Evolutionary conservation across 2,329 filamentous ascomycete species (phyloP), one percentile per base, ranked within the genome.

Genomic region (Ophiocordyceps camponoti-saundersi): DNA sequence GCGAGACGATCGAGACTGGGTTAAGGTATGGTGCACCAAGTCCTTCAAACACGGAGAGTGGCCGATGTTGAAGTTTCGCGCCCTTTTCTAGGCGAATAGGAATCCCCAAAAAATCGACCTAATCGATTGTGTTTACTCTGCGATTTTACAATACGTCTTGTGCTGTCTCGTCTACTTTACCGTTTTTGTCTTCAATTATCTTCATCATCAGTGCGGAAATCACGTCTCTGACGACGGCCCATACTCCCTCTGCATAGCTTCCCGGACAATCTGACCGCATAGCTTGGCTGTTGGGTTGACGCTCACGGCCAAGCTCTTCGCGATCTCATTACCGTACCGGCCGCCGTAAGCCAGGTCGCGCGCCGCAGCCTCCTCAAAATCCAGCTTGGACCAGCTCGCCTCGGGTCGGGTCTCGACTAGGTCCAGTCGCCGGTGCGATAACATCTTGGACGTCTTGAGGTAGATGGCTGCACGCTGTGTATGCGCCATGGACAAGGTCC

Each of bases 391-490:
- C 77, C 74, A 81, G 0, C 48, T 53, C 2, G 60, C 58, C 56
- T 79, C 74, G 39, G 57, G 59, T 40, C 72, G 64, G 6, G 46
- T 48, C 12, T 53, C 58, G 10, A 62, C 62, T 4, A 73, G 55
- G 26, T 66, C 61, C 23, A 72, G 48, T 23, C 56, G 56, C n/a
- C 61, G 61, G 43, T 56, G 50, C 7, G 54, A 46, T 39, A 68
- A 51, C 45, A 73, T 56, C 54, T 77, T 81, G 48, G 73, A 68
- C 1, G 77, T 78, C 52, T 68, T 67, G 51, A 79, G 71, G 53
- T 80, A 80, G 34, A 83, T 63, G 32, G 77, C 77, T 3, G 75
- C 83, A 44, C 82, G 72, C 59, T 89, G 84, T 0, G 82, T 87
- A 54, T 85, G 76, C 5, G 82, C 79, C 53, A 80, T 76, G 2